Evolutionary conservation across 2,329 filamentous ascomycete genomes (phyloP).

Genomic region (Corinectria fuckeliana): DNA sequence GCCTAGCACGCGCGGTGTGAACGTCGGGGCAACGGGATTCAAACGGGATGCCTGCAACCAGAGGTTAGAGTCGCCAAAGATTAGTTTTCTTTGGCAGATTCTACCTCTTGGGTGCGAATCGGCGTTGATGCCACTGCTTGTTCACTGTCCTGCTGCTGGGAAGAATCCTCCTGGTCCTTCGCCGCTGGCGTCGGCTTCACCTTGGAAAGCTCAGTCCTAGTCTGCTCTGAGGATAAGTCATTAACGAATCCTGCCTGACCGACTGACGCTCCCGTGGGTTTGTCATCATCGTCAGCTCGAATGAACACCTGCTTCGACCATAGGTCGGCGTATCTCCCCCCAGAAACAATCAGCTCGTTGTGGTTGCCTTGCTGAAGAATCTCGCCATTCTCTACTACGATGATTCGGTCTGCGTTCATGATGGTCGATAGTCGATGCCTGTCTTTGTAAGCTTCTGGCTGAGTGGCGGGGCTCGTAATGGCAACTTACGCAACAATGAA

Average conservation of each 20-base stretch:
- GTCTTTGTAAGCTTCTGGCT: constrained; percentile 15
- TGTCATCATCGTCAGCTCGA: constrained; percentile 52
- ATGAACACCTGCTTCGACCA: constrained; percentile 70
- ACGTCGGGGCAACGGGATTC: constrained; percentile 62
- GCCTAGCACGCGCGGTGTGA: constrained; percentile 53
- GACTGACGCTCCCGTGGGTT: constrained; percentile 25
- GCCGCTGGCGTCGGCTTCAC: constrained; percentile 35
- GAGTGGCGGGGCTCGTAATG: no score
- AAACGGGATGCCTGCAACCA: constrained; percentile 57
- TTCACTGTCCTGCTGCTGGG: constrained; percentile 25
- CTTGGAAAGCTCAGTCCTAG: constrained; percentile 45
- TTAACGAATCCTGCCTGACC: constrained; percentile 42
- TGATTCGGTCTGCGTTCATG: constrained; percentile 71
- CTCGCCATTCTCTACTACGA: constrained; percentile 68
- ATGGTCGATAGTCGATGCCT: constrained; percentile 75
- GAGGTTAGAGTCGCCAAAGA: constrained; percentile 50
- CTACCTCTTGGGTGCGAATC: constrained; percentile 57
- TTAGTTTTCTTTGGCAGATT: constrained; percentile 42
- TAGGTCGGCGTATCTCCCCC: constrained; percentile 67
- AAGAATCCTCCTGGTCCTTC: constrained; percentile 33
- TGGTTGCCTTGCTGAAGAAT: constrained; percentile 70
- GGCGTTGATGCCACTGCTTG: constrained; percentile 43
- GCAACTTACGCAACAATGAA: constrained; percentile 66
- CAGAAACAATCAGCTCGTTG: constrained; percentile 60
- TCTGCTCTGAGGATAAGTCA: constrained; percentile 46